Base-by-base conservation (phyloP, 2,329 filamentous ascomycete genomes). In the Cryphonectria japonica region DNA sequence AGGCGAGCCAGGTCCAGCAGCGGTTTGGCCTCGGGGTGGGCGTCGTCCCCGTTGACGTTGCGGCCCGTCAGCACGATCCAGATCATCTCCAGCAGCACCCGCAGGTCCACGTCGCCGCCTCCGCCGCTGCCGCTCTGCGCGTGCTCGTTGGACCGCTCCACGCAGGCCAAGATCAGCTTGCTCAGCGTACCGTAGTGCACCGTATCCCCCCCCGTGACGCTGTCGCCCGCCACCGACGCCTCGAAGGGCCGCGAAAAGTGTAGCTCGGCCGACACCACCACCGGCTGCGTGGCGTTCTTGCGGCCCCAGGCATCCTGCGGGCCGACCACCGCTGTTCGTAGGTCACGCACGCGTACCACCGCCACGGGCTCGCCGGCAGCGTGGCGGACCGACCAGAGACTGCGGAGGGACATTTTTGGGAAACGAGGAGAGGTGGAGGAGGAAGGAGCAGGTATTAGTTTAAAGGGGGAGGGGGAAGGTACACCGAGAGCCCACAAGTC, bases 131-230 rank as follows among this genome's bases (percentile, higher is more conserved):
- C n/a, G 69, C 68, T 78, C 39, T 63, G 60, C 59, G 50, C 66
- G 37, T 71, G 69, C 46, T 70, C 69, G 69, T 69, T 70, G 61
- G 70, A 68, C 43, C 66, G 60, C 62, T 66, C 73, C 52, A 90
- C 77, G 16, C 81, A 82, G 34, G 80, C 79, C 43, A 91, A 81
- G 19, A 94, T 83, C 0, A 84, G 83, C 80, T 94, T 93, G 81
- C 89, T 90, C 19, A 94, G 83, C 13, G 83, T 85, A 1, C 92
- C 92, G 76, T 95, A 95, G 81, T 95, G 91, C 34, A 94, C 88
- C 2, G 92, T 94, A 77, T 92, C 92, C n/a, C 80, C 79, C 62
- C 88, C 67, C 61, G 70, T 86, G 46, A 95, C 85, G 11, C 82
- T 81, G 80, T 95, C 92, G 5, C 80, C 79, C 1, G 83, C 76